Base-by-base conservation (phyloP, 768 basidiomycete species). In the Scleroderma bovista region DNA sequence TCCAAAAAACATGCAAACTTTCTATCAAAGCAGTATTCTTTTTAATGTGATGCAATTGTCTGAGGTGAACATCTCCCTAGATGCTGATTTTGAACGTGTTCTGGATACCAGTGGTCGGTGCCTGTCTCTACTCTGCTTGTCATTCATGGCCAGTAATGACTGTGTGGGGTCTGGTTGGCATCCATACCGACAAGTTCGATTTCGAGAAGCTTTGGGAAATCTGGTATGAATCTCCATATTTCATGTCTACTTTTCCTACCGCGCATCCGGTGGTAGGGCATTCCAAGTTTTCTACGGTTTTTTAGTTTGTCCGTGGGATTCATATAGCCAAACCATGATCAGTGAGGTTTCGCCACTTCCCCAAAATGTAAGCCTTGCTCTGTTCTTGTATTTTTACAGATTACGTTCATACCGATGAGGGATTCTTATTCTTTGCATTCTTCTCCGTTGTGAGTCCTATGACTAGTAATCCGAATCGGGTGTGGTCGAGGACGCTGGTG, bases 141-240 rank as follows among this genome's bases (percentile, higher is more conserved):
- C 12, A 7, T 37, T 6, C 38, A 24, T 37, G 46, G 22, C 33
- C 51, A n/a, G 65, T 86, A 19, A 63, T 87, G 42, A 84, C 81
- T 9, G 57, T 83, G 5, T 89, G 86, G 86, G 86, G 86, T 34
- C 77, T 89, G 22, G 78, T 84, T 55, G 86, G 87, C n/a, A 76
- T 88, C 2, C 83, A 82, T 56, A 86, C 85, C 15, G 64, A 79
- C 57, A 81, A 77, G 40, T 83, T 91, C 58, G 87, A 86, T 12
- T 89, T 88, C 70, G 86, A 91, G 65, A 83, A 89, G 59, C 77
- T 83, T 51, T 89, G 87, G 86, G 88, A 89, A 63, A 79, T 86
- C 29, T 86, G 85, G 83, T 82, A 55, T 48, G 66, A 47, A 10
- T 6, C 19, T 34, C 44, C 4, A n/a, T 26, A 17, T 33, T 20